phyloP scores from a whole-genome alignment of 441 rosid genomes.

The Pelargonium australe region DNA sequence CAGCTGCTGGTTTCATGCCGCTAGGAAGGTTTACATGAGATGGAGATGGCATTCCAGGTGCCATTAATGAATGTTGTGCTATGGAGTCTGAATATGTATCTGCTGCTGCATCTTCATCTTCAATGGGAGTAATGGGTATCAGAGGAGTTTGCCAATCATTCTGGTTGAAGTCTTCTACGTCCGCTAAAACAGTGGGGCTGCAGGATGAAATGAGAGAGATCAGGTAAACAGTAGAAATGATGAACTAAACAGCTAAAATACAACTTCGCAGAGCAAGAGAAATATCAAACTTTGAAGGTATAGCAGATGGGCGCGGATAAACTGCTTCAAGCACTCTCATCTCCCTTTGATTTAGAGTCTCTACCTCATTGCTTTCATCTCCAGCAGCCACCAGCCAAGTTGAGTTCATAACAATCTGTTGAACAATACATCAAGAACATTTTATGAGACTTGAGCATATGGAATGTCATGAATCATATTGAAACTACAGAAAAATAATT shows the following conservation, averaged over 20 bases:
- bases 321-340: slow-evolving; percentile 75
- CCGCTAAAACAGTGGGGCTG: slow-evolving; percentile 63
- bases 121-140: slow-evolving; percentile 77
- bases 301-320: slow-evolving; percentile 69
- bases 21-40: slow-evolving; percentile 21
- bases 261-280: slow-evolving; percentile 8
- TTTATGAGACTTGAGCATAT: slow-evolving; percentile 22
- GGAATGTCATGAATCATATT: slow-evolving; percentile 13
- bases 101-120: slow-evolving; percentile 61
- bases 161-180: slow-evolving; percentile 32
- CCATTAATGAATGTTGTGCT: slow-evolving; percentile 33
- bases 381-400: slow-evolving; percentile 75
- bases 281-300: slow-evolving; percentile 55
- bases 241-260: slow-evolving; percentile 13
- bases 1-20: slow-evolving; percentile 31
- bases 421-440: background rate
- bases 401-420: slow-evolving; percentile 43
- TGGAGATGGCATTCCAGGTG: slow-evolving; percentile 27
- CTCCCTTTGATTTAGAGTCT: slow-evolving; percentile 59
- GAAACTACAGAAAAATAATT: slow-evolving; percentile 7
- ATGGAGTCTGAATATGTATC: slow-evolving; percentile 41
- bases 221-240: slow-evolving; percentile 19
- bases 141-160: slow-evolving; percentile 42
- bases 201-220: slow-evolving; percentile 17
- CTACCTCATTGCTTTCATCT: slow-evolving; percentile 69